Base-by-base conservation (phyloP, 306 rosid genomes). In the Gleditsia sinensis region DNA sequence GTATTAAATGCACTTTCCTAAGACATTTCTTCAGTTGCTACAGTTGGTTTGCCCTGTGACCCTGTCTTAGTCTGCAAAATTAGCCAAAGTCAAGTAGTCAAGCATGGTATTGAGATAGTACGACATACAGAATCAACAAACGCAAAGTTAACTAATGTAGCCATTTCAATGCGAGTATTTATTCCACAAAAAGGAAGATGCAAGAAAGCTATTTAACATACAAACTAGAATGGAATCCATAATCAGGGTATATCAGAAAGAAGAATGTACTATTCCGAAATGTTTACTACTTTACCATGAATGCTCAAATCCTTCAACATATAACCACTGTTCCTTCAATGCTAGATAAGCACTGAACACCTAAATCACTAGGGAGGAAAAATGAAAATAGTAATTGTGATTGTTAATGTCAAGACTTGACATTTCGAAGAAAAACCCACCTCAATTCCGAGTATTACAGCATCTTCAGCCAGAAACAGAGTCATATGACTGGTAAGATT, bases 401-500 rank as follows among this genome's bases (percentile, higher is more conserved):
- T 43, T 5, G 40, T 27, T 16, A 49, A 57, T 19, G 9, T 33
- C 4, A 2, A 40, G 37, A 45, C 37, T 55, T 46, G 25, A 23
- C 50, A 33, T 46, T 45, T 30, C 19, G 34, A 39, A 7, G 14
- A 1, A 4, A 49, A 40, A 16, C 3, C 9, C 1, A 87, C 98
- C 96, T 88, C 84, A 77, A 89, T 43, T 37, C 86, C 98, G 40
- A 93, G 93, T 33, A 93, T 88, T 40, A 80, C 94, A 78, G 97
- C 88, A 74, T 74, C 84, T 66, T 78, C 74, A 53, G 90, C 96
- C 0, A 93, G 92, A 83, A 93, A 93, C 8, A 93, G 86, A 72
- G 98, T 93, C 80, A 91, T 72, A 27, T 85, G 96, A 74, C 96
- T 91, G 19, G 98, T 93, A 53, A 93, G 98, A 78, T 93, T 93